Percentiles rank a stretch among this genome's conserved stretches.
These are phyloP conservation scores for Fomitopsis pulvina DNA, from an alignment of 768 basidiomycete species.

Conservation along the genomic window DNA sequence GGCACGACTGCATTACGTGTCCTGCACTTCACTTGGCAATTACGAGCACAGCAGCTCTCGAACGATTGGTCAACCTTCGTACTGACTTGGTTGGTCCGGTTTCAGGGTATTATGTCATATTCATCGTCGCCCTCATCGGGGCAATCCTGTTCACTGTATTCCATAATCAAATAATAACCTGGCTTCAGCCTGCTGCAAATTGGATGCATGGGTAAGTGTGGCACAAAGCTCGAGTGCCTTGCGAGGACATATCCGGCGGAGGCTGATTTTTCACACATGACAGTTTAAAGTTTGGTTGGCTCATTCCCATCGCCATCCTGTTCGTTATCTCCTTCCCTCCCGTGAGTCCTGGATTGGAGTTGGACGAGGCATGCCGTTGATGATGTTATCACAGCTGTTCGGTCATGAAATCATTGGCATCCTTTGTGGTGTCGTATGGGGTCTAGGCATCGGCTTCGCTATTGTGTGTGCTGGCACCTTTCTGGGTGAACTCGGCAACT, in stretches of 20 bases:
- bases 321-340: slow-evolving; percentile 39
- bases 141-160: slow-evolving; percentile 36
- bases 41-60: no score
- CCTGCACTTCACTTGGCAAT: no score
- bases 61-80: neutral
- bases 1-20: no score
- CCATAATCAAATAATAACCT: slow-evolving; percentile 55
- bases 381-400: slow-evolving; percentile 55
- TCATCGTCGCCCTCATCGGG: slow-evolving; percentile 23
- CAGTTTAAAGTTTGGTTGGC: slow-evolving; percentile 28
- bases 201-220: slow-evolving; percentile 54
- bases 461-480: slow-evolving; percentile 83
- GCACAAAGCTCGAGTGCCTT: neutral
- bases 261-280: neutral
- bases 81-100: neutral
- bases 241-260: neutral
- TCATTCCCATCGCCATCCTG: slow-evolving; percentile 38
- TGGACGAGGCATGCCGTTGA: neutral
- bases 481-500: slow-evolving; percentile 83
- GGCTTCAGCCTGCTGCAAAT: slow-evolving; percentile 58
- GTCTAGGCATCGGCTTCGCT: slow-evolving; percentile 78
- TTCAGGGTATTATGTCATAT: slow-evolving; percentile 29
- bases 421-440: slow-evolving; percentile 88
- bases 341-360: slow-evolving; percentile 19
- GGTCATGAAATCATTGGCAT: slow-evolving; percentile 91